These are phyloP conservation scores for Microglena sp. DNA, from an alignment of 139 green algal species.

Conservation along the genomic window DNA sequence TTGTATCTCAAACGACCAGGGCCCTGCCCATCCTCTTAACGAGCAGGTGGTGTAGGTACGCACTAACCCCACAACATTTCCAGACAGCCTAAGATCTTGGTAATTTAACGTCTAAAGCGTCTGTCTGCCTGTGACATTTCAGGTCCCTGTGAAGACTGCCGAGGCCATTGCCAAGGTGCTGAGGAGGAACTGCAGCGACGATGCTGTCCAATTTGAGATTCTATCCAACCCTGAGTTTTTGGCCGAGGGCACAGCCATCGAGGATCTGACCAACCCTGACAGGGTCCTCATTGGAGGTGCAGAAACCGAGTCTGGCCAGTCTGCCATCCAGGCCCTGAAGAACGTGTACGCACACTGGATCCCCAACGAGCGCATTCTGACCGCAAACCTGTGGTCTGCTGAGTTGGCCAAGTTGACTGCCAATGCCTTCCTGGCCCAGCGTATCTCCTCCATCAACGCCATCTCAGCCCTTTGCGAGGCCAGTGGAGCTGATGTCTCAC, in stretches of 20 bases:
- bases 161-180: conserved; percentile 96
- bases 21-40: conserved; percentile 49
- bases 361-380: conserved; percentile 84
- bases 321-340: conserved; percentile 63
- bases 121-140: too few relatives aligned
- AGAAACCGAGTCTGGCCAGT: conserved; percentile 63
- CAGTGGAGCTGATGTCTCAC: conserved; percentile 84
- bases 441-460: conserved; percentile 98
- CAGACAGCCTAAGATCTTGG: too few relatives aligned
- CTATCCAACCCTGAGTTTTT: conserved; percentile 91
- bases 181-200: conserved; percentile 61
- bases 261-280: conserved; percentile 75
- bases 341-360: conserved; percentile 95
- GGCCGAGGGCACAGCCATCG: conserved; percentile 84
- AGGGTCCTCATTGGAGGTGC: conserved; percentile 75
- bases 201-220: conserved; percentile 84
- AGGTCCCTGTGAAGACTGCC: conserved; percentile 99
- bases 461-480: conserved; percentile 97
- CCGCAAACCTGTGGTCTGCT: conserved; percentile 91
- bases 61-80: too few relatives aligned
- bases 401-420: conserved; percentile 95
- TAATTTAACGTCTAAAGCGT: too few relatives aligned
- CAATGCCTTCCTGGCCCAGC: conserved; percentile 96
- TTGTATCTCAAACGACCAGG: conserved; percentile 79
- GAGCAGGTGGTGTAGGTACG: conserved; percentile 59